Evolutionary conservation across 805 yeast genomes (phyloP), one percentile per base, ranked within the genome.

Genomic region (Starmerella stellata): DNA sequence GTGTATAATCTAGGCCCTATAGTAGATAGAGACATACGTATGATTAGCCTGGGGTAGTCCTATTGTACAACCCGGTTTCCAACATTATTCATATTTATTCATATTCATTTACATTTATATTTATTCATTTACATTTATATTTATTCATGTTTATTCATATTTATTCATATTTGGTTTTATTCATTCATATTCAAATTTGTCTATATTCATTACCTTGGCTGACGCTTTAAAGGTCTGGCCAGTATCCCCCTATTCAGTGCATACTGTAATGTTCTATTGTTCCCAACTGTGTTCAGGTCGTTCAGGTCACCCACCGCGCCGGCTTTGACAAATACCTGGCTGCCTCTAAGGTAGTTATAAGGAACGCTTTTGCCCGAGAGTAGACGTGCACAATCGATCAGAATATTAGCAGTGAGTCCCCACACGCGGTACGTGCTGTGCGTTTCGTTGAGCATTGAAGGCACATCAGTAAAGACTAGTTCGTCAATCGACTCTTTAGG

Each of bases 321-420:
- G 32, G 11, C 9, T 8, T 5, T 15, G 21, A 30, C 13, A 7
- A 30, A 21, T 19, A 8, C 5, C 13, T 24, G 19, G 2, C n/a
- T 27, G 32, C 40, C 43, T 14, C 40, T 21, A 5, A 35, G 33
- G 25, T 40, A 32, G 3, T 37, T 34, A 27, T 60, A 54, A 15
- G 44, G 50, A 2, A 65, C 65, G 38, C 53, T 56, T 8, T 36
- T 25, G 7, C 41, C 51, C 34, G 43, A 58, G 14, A 54, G 59
- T 4, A 58, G 34, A 9, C 60, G 47, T 3, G 66, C 66, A 9
- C 52, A 45, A 38, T 62, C 67, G 2, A 62, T 46, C 17, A 62
- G 52, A 4, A 63, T 57, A 27, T 60, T 52, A 3, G 66, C 66
- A 2, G 66, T 62, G 18, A 62, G 44, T 0, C 66, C 66, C 67